phyloP scores from a whole-genome alignment of 768 basidiomycete species.

The Pleurotus giganteus region DNA sequence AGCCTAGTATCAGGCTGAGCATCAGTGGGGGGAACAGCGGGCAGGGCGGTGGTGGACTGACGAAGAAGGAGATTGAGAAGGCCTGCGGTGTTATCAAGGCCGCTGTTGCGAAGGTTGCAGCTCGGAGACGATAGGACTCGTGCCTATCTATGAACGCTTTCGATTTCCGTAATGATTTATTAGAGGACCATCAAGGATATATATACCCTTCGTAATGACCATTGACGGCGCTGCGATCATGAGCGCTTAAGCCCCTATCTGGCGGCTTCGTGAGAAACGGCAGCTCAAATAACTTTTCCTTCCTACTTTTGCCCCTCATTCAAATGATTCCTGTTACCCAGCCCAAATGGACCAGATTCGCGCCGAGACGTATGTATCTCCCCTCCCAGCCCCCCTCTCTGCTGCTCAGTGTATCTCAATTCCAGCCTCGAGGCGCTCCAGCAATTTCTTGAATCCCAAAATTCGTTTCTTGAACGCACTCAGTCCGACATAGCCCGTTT shows the following conservation, averaged over 20 bases:
- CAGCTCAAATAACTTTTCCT: slow-evolving; percentile 6
- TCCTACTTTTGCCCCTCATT: neutral
- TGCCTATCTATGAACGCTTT: neutral
- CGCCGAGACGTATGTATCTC: slow-evolving; percentile 35
- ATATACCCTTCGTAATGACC: neutral
- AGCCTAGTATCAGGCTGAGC: slow-evolving; percentile 85
- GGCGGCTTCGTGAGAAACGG: slow-evolving; percentile 5
- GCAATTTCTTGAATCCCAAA: slow-evolving; percentile 62
- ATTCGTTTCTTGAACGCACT: slow-evolving; percentile 54
- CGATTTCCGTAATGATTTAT: too few species aligned
- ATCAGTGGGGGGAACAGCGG: slow-evolving; percentile 36
- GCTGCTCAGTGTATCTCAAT: slow-evolving; percentile 5
- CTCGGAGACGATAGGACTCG: slow-evolving; percentile 46
- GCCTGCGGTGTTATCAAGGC: slow-evolving; percentile 72
- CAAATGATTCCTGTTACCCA: slow-evolving; percentile 1
- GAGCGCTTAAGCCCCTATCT: neutral
- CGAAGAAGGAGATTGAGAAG: slow-evolving; percentile 91
- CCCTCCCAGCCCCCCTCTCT: neutral
- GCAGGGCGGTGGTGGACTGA: slow-evolving; percentile 50
- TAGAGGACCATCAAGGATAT: neutral
- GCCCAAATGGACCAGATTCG: slow-evolving; percentile 33
- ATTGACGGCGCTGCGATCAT: too few species aligned
- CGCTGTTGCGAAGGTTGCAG: slow-evolving; percentile 71
- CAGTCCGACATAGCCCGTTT: slow-evolving; percentile 62
- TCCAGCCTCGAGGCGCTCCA: slow-evolving; percentile 63